Conservation (phyloP, 768 basidiomycete species). For the Lactarius evosmus region DNA sequence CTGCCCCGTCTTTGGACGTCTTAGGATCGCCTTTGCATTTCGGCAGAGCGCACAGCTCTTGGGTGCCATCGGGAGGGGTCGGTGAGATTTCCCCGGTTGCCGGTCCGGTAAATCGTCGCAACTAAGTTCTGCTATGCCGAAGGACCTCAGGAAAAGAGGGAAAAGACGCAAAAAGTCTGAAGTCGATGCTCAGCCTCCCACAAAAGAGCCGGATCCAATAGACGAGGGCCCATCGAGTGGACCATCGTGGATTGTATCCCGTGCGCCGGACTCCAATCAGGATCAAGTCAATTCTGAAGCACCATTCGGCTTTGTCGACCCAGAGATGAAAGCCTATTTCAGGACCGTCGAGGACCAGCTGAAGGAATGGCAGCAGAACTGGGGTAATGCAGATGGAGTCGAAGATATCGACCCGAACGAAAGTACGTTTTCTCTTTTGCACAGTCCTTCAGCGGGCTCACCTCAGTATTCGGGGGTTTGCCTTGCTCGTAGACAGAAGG, state of each 20-base stretch:
- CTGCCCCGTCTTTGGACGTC: slow-evolving; percentile 94
- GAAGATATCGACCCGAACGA: slow-evolving; percentile 65
- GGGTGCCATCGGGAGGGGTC: slow-evolving; percentile 90
- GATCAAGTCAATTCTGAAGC: slow-evolving; percentile 56
- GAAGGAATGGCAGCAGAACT: slow-evolving; percentile 74
- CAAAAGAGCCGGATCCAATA: slow-evolving; percentile 28
- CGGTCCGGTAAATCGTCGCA: not conserved
- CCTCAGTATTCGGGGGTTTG: not conserved
- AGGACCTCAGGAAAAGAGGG: slow-evolving; percentile 72
- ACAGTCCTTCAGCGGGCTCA: slow-evolving; percentile 29
- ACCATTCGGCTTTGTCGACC: slow-evolving; percentile 87
- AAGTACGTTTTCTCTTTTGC: slow-evolving; percentile 41
- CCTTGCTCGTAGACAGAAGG: slow-evolving; percentile 15
- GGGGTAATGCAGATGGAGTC: slow-evolving; percentile 43
- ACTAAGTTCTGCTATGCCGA: slow-evolving; percentile 52
- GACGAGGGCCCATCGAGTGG: slow-evolving; percentile 31
- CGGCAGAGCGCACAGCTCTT: slow-evolving; percentile 74
- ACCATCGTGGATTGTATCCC: slow-evolving; percentile 70
- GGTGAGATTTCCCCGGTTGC: not conserved
- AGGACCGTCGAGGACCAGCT: slow-evolving; percentile 84
- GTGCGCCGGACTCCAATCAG: slow-evolving; percentile 36
- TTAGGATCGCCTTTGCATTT: slow-evolving; percentile 78
- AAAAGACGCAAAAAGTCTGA: slow-evolving; percentile 63
- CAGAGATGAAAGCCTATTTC: slow-evolving; percentile 91
- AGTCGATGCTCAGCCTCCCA: slow-evolving; percentile 31